phyloP scores from a whole-genome alignment of 2,329 filamentous ascomycete genomes.

The Pseudocercospora musae region DNA sequence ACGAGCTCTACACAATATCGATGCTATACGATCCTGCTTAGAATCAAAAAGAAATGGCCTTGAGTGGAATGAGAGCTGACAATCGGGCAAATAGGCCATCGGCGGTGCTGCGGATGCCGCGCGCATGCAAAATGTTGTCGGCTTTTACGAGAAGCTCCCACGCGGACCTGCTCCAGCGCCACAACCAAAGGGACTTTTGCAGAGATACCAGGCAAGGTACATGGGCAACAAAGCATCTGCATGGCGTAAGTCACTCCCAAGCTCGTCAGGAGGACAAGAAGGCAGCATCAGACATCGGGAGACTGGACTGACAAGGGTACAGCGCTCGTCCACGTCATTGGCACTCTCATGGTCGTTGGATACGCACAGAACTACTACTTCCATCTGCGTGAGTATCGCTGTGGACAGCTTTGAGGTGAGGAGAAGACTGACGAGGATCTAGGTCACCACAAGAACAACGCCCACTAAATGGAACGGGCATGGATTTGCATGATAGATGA shows the following conservation, averaged over 20 bases:
- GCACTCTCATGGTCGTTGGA: slow-evolving; percentile 72
- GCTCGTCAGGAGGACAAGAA: background rate
- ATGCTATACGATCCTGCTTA: background rate
- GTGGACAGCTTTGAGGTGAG: background rate
- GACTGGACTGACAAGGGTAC: slow-evolving; percentile 17
- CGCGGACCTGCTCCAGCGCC: slow-evolving; percentile 82
- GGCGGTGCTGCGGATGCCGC: slow-evolving; percentile 92
- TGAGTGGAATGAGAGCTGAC: slow-evolving; percentile 20
- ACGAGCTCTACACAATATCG: background rate
- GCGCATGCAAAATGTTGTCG: slow-evolving; percentile 96
- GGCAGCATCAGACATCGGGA: background rate
- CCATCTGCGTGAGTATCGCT: slow-evolving; percentile 81
- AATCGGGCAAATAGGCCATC: slow-evolving; percentile 66
- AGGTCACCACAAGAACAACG: slow-evolving; percentile 99
- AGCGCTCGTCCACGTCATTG: slow-evolving; percentile 89
- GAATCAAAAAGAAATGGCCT: background rate
- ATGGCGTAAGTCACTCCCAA: slow-evolving; percentile 66
- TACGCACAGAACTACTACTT: slow-evolving; percentile 99
- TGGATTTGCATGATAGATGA: slow-evolving; percentile 7
- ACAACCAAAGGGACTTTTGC: slow-evolving; percentile 77
- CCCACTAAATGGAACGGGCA: slow-evolving; percentile 62
- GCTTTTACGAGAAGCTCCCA: slow-evolving; percentile 98
- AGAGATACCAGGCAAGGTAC: slow-evolving; percentile 81
- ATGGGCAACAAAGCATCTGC: slow-evolving; percentile 90
- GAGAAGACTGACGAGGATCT: slow-evolving; percentile 10